phyloP scores from a whole-genome alignment of 352 stramenopile genomes.

The Pythium sukuiense region DNA sequence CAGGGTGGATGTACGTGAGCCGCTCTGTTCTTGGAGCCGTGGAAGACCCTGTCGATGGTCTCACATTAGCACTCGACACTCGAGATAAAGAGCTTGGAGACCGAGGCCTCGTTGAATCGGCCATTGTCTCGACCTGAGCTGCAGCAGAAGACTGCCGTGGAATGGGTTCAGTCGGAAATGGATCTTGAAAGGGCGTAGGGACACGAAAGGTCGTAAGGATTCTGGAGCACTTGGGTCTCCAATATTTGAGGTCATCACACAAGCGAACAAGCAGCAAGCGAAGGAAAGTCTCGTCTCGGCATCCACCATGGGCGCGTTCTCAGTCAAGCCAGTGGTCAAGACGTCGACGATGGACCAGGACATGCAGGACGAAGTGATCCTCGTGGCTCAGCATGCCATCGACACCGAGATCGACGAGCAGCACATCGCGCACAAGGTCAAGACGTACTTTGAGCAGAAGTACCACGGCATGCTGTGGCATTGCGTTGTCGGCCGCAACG shows the following conservation, averaged over 20 bases:
- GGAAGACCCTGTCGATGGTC: not conserved
- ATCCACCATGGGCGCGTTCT: conserved; percentile 39
- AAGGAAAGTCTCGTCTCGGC: not conserved
- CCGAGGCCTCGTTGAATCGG: not conserved
- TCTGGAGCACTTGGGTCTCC: not conserved
- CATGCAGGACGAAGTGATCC: conserved; percentile 82
- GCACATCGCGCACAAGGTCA: conserved; percentile 90
- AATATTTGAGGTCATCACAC: conserved; percentile 1
- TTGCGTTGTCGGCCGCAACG: conserved; percentile 94
- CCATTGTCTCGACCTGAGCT: not conserved
- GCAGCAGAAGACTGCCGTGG: not conserved
- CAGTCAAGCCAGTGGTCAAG: conserved; percentile 86
- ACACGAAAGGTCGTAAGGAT: not conserved
- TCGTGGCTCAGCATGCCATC: conserved; percentile 76
- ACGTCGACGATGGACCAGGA: conserved; percentile 88
- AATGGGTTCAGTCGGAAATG: not conserved
- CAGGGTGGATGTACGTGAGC: conserved; percentile 18
- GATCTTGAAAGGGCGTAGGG: not conserved
- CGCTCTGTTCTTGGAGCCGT: conserved; percentile 1
- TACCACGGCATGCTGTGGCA: conserved; percentile 92
- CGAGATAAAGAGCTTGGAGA: conserved; percentile 7
- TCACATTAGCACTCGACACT: conserved; percentile 2
- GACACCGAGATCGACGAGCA: conserved; percentile 83
- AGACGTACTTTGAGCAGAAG: conserved; percentile 92
- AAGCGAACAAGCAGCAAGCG: conserved; percentile 7